Percentiles rank a stretch among this genome's conserved stretches.
Evolutionary conservation across 345 rosid species (phyloP).

Genomic region (Pugionium dolabratum): DNA sequence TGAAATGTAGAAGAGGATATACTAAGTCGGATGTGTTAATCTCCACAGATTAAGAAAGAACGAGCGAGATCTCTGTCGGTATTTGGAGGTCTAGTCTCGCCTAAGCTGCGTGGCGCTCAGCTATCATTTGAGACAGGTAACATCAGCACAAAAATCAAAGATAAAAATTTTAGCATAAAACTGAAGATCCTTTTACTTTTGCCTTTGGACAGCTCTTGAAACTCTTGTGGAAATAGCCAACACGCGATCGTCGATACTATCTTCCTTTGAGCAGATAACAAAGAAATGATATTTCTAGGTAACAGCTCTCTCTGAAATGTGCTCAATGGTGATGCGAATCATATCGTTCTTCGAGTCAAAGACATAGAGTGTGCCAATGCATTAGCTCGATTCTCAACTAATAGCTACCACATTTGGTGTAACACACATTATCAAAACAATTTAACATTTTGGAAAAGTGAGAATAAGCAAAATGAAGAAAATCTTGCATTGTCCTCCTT

Average conservation of each 20-base stretch:
- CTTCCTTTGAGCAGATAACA: slow-evolving; percentile 48
- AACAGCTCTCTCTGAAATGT: not conserved
- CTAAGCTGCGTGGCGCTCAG: slow-evolving; percentile 83
- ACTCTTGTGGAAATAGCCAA: slow-evolving; percentile 81
- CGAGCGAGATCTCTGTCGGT: slow-evolving; percentile 62
- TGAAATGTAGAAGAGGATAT: not conserved
- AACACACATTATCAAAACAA: slow-evolving; percentile 4
- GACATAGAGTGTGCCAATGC: slow-evolving; percentile 4
- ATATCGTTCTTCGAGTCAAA: not conserved
- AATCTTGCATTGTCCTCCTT: not conserved
- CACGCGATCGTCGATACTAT: slow-evolving; percentile 55
- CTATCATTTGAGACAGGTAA: slow-evolving; percentile 86
- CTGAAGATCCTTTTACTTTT: not conserved
- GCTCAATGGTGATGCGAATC: slow-evolving; percentile 3
- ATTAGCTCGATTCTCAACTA: slow-evolving; percentile 8
- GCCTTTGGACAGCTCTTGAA: slow-evolving; percentile 62
- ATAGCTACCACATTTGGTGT: slow-evolving; percentile 15
- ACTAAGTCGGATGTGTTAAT: slow-evolving; percentile 20
- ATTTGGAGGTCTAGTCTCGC: slow-evolving; percentile 86
- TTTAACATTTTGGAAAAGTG: not conserved
- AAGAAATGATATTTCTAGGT: slow-evolving; percentile 35
- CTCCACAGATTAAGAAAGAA: slow-evolving; percentile 63
- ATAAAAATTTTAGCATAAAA: not conserved
- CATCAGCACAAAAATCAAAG: slow-evolving; percentile 14
- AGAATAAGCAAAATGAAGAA: not conserved